Base-by-base conservation (phyloP, 2,329 filamentous ascomycete genomes). In the Aspergillus bombycis region DNA sequence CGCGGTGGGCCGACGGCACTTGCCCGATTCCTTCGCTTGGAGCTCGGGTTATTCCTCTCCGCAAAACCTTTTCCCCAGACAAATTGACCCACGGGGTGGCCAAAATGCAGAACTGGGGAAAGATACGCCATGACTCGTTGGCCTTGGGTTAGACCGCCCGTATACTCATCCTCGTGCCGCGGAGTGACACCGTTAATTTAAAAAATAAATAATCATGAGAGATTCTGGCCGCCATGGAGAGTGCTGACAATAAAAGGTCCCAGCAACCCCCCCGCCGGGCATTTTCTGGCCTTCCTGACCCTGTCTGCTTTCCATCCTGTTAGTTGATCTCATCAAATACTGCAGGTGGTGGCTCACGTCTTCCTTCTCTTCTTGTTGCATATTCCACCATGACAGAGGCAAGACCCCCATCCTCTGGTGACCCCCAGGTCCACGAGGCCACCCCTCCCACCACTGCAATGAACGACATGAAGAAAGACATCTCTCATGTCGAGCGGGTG, bases 401-500 rank as follows among this genome's bases (percentile, higher is more conserved):
- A 55, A 23, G 50, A 34, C 58, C 23, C 26, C 34, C 59, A 21
- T 46, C 45, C 32, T 28, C 58, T 28, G 53, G 41, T 12, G 53
- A 61, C 10, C 41, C 5, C 36, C 48, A 48, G 26, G 38, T 58
- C 11, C 55, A 58, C 55, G 28, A 36, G 30, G 11, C 38, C 34
- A 38, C 60, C 7, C 8, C 28, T n/a, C 38, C 36, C 16, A 45
- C 32, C 6, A 46, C 26, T 0, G 58, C 54, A 11, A 50, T 41
- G 43, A 46, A 57, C 12, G 57, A 62, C 12, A 32, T 23, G 36
- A 67, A 58, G 11, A 43, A 64, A 21, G 77, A 78, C 45, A 73
- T 80, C 62, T 73, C 76, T 8, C 79, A 84, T 61, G 78, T 87
- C 61, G 84, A 86, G 75, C 77, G 79, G 30, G 81, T 83, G 6